phyloP scores from a whole-genome alignment of 2,329 filamentous ascomycete genomes.

The Cladophialophora yegresii region DNA sequence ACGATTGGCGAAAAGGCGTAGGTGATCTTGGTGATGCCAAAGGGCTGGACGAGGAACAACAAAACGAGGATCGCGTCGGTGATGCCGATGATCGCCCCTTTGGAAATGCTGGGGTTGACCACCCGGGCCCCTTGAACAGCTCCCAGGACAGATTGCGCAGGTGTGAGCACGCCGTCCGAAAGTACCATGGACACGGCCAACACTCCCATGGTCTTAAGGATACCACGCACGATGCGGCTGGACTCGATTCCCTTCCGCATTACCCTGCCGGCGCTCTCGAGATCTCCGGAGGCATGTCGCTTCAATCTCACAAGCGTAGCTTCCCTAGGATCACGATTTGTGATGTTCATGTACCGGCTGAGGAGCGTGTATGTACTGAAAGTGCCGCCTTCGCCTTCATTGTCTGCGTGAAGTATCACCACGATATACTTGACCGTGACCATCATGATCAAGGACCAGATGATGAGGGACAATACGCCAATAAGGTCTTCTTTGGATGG shows the following conservation, averaged over 20 bases:
- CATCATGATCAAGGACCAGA: constrained; percentile 59
- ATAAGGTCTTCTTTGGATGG: constrained; percentile 53
- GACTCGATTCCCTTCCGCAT: constrained; percentile 53
- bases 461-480: constrained; percentile 57
- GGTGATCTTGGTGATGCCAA: constrained; percentile 56
- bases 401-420: constrained; percentile 57
- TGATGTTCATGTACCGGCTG: constrained; percentile 56
- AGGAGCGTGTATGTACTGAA: constrained; percentile 58
- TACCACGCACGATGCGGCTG: constrained; percentile 48
- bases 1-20: constrained; percentile 57
- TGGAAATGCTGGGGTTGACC: constrained; percentile 50
- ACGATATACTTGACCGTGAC: constrained; percentile 60
- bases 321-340: constrained; percentile 55
- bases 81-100: constrained; percentile 52
- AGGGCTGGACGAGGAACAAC: constrained; percentile 57
- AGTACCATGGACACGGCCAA: constrained; percentile 58
- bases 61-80: constrained; percentile 57
- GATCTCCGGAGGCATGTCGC: constrained; percentile 49
- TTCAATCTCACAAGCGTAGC: constrained; percentile 52
- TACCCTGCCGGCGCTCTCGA: constrained; percentile 47
- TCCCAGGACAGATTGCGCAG: constrained; percentile 60
- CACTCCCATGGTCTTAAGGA: constrained; percentile 57
- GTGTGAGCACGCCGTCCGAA: constrained; percentile 59
- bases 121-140: constrained; percentile 58
- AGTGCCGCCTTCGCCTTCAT: constrained; percentile 61